phyloP scores from a whole-genome alignment of 2,329 filamentous ascomycete species.

The Colletotrichum echinochloae region DNA sequence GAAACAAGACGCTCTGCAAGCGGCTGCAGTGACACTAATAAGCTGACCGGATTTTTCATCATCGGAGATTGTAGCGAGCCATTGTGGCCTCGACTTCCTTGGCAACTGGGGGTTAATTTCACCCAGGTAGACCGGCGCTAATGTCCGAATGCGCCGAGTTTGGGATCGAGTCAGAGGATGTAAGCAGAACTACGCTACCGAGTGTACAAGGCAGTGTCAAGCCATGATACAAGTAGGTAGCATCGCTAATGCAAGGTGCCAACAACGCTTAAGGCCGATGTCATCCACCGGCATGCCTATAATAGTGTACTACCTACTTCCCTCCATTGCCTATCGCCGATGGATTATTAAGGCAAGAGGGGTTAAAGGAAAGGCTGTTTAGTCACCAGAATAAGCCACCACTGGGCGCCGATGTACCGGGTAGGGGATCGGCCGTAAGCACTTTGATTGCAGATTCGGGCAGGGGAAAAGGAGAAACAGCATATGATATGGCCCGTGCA shows the following conservation, averaged over 20 bases:
- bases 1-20: neutral
- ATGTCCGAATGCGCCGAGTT: neutral
- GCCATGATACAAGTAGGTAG: neutral
- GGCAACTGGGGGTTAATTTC: no score
- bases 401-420: neutral
- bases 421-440: slow-evolving; percentile 28
- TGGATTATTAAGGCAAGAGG: neutral
- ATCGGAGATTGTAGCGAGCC: no score
- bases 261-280: slow-evolving; percentile 11
- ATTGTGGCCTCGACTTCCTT: neutral
- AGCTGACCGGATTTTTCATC: neutral
- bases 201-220: neutral
- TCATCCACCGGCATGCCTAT: no score
- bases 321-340: slow-evolving; percentile 25
- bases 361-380: slow-evolving; percentile 1
- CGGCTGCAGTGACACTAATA: neutral
- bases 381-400: slow-evolving; percentile 3
- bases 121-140: neutral
- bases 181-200: neutral
- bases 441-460: neutral
- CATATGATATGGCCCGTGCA: neutral
- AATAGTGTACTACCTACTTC: no score
- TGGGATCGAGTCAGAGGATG: neutral
- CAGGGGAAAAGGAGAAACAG: no score
- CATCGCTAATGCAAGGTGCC: neutral